phyloP scores from a whole-genome alignment of 148 eudicot genomes.

The Vaccinium darrowii region DNA sequence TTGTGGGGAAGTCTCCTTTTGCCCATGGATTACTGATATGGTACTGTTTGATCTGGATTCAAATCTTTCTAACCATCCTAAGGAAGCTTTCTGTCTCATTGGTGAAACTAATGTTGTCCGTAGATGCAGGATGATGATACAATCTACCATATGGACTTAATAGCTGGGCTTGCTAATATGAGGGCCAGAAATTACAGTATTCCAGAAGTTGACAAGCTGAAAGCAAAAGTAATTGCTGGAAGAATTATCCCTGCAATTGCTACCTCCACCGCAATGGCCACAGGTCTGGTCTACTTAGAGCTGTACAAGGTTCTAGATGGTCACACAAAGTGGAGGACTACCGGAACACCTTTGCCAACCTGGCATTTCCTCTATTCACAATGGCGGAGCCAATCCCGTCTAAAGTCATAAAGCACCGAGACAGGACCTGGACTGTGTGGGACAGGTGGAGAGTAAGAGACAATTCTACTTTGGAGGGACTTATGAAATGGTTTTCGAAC shows the following conservation, averaged over 20 bases:
- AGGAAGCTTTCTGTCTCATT: neutral
- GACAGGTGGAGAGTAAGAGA: slow-evolving; percentile 71
- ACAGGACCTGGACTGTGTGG: slow-evolving; percentile 89
- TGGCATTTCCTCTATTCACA: slow-evolving; percentile 84
- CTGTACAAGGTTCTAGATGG: slow-evolving; percentile 80
- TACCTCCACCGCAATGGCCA: slow-evolving; percentile 84
- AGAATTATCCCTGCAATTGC: slow-evolving; percentile 93
- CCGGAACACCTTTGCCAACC: slow-evolving; percentile 82
- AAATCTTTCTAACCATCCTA: neutral
- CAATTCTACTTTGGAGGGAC: slow-evolving; percentile 62
- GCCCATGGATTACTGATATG: no score
- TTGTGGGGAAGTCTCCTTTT: no score
- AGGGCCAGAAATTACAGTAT: slow-evolving; percentile 90
- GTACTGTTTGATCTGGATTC: neutral
- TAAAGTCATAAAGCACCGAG: slow-evolving; percentile 69
- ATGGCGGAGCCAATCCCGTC: slow-evolving; percentile 87
- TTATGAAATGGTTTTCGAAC: slow-evolving; percentile 60
- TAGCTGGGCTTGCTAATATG: slow-evolving; percentile 83
- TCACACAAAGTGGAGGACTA: slow-evolving; percentile 76
- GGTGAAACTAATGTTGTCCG: slow-evolving; percentile 1
- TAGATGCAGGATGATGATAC: slow-evolving; percentile 75
- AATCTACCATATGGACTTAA: slow-evolving; percentile 89
- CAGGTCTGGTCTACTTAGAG: slow-evolving; percentile 90
- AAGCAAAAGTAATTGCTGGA: slow-evolving; percentile 88
- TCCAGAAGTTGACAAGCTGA: slow-evolving; percentile 86